These are phyloP conservation scores for Orobanche coerulescens DNA, from an alignment of 257 asterid species.

Conservation along the genomic window DNA sequence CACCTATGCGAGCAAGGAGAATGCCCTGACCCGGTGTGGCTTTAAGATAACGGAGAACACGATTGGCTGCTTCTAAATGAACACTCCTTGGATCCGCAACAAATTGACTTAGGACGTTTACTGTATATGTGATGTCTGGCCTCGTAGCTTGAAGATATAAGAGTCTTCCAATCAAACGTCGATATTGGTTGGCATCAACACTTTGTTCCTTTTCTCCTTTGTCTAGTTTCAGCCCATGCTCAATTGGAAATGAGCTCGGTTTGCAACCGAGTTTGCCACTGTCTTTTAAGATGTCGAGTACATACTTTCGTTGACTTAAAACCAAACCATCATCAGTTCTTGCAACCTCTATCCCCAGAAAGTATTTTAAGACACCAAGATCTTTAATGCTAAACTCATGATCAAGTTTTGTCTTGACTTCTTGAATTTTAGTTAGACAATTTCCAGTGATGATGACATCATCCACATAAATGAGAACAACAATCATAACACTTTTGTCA, in stretches of 20 bases:
- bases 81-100: neutral
- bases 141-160: neutral
- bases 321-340: neutral
- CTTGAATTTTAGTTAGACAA: neutral
- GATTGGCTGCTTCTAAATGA: neutral
- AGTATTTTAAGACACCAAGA: neutral
- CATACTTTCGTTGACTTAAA: neutral
- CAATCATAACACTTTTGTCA: no score
- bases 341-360: neutral
- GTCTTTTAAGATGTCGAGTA: no score
- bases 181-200: no score
- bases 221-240: neutral
- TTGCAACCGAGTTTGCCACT: neutral
- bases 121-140: neutral
- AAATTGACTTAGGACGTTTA: neutral
- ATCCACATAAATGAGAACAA: no score
- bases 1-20: no score
- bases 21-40: no score
- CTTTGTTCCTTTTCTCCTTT: no score
- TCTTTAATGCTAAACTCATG: no score
- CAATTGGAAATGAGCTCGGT: neutral
- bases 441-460: no score
- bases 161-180: no score
- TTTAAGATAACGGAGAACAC: neutral
- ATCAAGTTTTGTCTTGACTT: neutral